Percentiles rank a stretch among this genome's conserved stretches.
phyloP scores from a whole-genome alignment of 331 rosid genomes.

The Prunus yedoensis region DNA sequence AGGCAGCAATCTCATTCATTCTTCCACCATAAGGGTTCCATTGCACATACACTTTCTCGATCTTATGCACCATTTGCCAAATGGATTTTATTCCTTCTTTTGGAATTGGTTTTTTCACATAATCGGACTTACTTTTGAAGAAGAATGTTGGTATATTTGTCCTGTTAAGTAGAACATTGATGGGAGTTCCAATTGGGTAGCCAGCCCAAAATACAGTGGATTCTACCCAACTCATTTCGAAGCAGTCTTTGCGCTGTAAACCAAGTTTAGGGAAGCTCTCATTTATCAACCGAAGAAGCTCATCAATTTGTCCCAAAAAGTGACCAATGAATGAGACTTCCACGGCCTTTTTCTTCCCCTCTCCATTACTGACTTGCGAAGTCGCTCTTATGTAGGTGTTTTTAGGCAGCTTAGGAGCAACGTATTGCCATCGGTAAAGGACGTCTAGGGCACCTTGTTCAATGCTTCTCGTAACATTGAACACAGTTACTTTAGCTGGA shows the following conservation, averaged over 20 bases:
- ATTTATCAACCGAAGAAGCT: constrained; percentile 29
- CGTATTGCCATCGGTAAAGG: too few species aligned
- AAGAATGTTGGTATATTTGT: neutral
- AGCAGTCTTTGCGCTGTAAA: constrained; percentile 30
- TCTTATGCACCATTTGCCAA: constrained; percentile 27
- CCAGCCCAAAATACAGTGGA: constrained; percentile 33
- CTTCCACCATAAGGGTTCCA: too few species aligned
- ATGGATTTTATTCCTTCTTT: constrained; percentile 26
- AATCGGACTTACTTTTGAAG: constrained; percentile 42
- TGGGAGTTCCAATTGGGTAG: constrained; percentile 29
- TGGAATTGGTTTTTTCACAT: constrained; percentile 42
- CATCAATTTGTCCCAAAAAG: neutral
- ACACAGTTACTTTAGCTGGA: constrained; percentile 49
- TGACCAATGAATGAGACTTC: neutral
- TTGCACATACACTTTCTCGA: too few species aligned
- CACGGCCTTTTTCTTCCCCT: neutral
- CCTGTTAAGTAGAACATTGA: constrained; percentile 10
- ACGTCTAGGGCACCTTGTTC: constrained; percentile 37
- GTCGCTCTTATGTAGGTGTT: neutral
- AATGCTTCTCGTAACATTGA: constrained; percentile 23
- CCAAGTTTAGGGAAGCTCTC: constrained; percentile 45
- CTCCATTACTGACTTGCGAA: neutral
- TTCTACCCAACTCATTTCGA: constrained; percentile 43
- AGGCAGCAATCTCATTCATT: too few species aligned
- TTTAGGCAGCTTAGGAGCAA: constrained; percentile 35